Base-by-base conservation (phyloP, 441 rosid species). In the Gossypium gossypioides region DNA sequence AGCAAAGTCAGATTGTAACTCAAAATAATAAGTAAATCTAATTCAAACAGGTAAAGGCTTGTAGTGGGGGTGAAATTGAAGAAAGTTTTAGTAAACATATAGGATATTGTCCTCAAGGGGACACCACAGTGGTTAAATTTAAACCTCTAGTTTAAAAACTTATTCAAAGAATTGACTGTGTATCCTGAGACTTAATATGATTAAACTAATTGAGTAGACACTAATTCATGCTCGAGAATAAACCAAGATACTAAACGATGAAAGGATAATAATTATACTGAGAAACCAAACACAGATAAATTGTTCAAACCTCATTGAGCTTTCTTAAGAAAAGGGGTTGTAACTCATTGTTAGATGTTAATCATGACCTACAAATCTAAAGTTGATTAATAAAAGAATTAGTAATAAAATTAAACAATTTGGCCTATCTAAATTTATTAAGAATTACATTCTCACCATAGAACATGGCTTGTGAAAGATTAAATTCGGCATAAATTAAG, bases 1-100 rank as follows among this genome's bases (percentile, higher is more conserved):
- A 72, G 70, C 37, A 73, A 50, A 67, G 68, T 0, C 32, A 57
- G 54, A 71, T 24, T 18, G 40, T n/a, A 63, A 63, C 8, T 6
- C 12, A 15, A 24, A 12, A 3, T 2, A 58, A 22, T 46, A 10
- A 42, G 48, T 42, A 42, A 55, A 55, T 37, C 6, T 69, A 55
- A 19, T 13, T 34, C 10, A 2, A 10, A 15, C 25, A 59, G 10
- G 19, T 12, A 51, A 52, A n/a, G 2, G 27, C 46, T 13, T 37
- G 12, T 0, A 42, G 24, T 46, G 27, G 10, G 24, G 44, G 9
- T 25, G 15, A 68, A 13, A 67, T 25, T 8, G 8, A n/a, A 64
- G 2, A 65, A 42, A 44, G 21, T 22, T 65, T 42, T 21, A 19
- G 3, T 4, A n/a, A 24, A 24, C 55, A 46, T 44, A 24, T 6